Evolutionary conservation across 257 asterid genomes (phyloP).

Genomic region (Przewalskia tangutica): DNA sequence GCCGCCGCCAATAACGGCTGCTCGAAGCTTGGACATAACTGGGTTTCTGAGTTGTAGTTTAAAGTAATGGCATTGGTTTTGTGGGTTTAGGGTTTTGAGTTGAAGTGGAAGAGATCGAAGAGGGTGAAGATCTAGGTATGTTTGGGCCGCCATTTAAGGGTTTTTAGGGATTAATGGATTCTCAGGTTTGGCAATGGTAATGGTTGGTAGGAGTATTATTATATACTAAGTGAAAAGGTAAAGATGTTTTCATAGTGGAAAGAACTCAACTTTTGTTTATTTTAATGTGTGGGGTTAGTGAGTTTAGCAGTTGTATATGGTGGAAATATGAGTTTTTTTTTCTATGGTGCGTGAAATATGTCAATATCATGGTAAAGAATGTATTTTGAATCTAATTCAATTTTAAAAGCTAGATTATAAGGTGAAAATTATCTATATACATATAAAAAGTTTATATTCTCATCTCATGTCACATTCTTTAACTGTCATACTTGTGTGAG

Average conservation of each 20-base stretch:
- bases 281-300: not conserved
- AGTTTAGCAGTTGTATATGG: not conserved
- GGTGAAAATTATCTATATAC: too few relatives aligned
- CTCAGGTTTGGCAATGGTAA: not conserved
- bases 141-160: conserved; percentile 40
- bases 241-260: not conserved
- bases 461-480: too few relatives aligned
- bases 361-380: too few relatives aligned
- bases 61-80: conserved; percentile 9
- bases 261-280: not conserved
- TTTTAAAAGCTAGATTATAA: too few relatives aligned
- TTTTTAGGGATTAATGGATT: conserved; percentile 2
- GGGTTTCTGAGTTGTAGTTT: conserved; percentile 11
- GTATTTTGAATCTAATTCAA: too few relatives aligned
- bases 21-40: conserved; percentile 41
- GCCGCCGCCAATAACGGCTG: conserved; percentile 82
- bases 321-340: not conserved
- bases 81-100: conserved; percentile 18
- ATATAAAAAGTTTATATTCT: too few relatives aligned
- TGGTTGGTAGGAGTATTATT: not conserved
- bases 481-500: too few relatives aligned
- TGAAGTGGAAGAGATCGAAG: conserved; percentile 17
- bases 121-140: conserved; percentile 26
- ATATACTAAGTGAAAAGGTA: not conserved
- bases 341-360: not conserved